Evolutionary conservation across 768 basidiomycete species (phyloP).

Genomic region (Hortiboletus flavorubellus): DNA sequence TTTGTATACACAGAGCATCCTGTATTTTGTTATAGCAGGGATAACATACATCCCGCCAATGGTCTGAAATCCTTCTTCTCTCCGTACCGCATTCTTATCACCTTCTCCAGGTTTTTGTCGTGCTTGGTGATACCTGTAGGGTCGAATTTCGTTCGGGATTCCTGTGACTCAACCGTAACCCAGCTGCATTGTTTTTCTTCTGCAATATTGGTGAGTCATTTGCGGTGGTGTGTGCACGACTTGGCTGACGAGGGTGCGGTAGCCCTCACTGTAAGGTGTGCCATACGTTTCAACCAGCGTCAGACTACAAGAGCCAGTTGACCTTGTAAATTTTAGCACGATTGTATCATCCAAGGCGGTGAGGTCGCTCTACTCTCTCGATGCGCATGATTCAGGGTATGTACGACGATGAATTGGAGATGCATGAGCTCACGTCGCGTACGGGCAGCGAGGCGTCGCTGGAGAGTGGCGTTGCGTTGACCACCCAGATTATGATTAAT

Average conservation of each 20-base stretch:
- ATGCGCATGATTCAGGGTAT: background rate
- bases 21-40: slow-evolving; percentile 13
- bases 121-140: slow-evolving; percentile 7
- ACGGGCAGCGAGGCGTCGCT: background rate
- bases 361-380: slow-evolving; percentile 6
- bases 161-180: background rate
- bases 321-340: background rate
- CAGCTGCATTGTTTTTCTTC: background rate
- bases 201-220: background rate
- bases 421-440: background rate
- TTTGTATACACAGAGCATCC: slow-evolving; percentile 18
- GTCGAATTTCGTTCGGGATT: background rate
- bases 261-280: slow-evolving; percentile 14
- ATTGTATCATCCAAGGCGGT: slow-evolving; percentile 10
- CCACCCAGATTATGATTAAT: slow-evolving; percentile 9
- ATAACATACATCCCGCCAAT: slow-evolving; percentile 11
- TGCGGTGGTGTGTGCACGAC: background rate
- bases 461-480: background rate
- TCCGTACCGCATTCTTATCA: background rate
- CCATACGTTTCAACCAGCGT: background rate
- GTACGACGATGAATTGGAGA: background rate
- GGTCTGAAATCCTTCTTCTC: slow-evolving; percentile 1
- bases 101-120: slow-evolving; percentile 2
- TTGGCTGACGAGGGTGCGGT: background rate
- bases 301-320: background rate